Conservation (phyloP, 768 basidiomycete species). For the Mycena kentingensis region DNA sequence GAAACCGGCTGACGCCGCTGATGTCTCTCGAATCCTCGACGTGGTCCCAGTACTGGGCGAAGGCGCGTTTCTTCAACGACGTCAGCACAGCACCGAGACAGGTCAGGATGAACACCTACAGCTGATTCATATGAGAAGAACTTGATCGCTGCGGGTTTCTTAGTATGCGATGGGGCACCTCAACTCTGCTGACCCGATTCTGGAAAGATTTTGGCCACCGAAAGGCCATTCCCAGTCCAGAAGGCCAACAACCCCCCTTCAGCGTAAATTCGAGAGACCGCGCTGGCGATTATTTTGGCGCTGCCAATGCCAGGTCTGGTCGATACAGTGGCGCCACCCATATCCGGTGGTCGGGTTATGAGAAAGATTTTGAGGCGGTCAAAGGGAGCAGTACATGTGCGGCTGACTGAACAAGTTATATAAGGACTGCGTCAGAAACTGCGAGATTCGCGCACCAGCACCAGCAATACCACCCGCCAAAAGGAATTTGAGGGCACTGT, state of each 20-base stretch:
- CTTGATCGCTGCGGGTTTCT: conserved; percentile 98
- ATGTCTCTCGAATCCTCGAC: conserved; percentile 89
- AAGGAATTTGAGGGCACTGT: conserved; percentile 84
- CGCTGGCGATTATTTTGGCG: conserved; percentile 65
- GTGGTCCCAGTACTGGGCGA: conserved; percentile 88
- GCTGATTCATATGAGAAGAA: conserved; percentile 95
- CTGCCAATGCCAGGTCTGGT: conserved; percentile 52
- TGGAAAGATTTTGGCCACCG: conserved; percentile 93
- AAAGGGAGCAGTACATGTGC: conserved; percentile 96
- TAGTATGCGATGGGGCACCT: no score
- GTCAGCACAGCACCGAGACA: conserved; percentile 1
- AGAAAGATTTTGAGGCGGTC: conserved; percentile 96
- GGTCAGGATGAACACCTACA: conserved; percentile 48
- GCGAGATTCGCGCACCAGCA: conserved; percentile 60
- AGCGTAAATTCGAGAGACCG: conserved; percentile 78
- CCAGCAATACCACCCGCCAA: conserved; percentile 94
- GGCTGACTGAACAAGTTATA: conserved; percentile 65
- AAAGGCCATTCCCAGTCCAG: conserved; percentile 97
- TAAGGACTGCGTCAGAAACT: conserved; percentile 24
- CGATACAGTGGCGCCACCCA: conserved; percentile 53
- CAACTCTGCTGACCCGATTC: conserved; percentile 56
- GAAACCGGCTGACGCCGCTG: conserved; percentile 87
- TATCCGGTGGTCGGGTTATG: conserved; percentile 83
- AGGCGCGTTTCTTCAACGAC: conserved; percentile 93
- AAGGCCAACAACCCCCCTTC: conserved; percentile 91